Evolutionary conservation across 768 basidiomycete genomes (phyloP).

Genomic region (Suillus discolor): DNA sequence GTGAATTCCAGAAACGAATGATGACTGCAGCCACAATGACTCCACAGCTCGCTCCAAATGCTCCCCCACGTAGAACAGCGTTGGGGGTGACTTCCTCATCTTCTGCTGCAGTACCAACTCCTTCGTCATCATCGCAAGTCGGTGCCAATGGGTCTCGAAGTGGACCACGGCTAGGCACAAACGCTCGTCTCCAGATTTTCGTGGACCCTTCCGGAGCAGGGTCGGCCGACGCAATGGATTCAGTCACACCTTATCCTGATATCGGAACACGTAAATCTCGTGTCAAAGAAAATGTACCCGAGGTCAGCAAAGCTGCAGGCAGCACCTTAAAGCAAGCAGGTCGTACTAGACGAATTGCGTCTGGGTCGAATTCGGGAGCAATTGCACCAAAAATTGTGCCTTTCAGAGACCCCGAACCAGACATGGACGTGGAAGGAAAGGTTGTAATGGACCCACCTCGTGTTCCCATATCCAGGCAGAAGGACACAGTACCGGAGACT

Average conservation of each 20-base stretch:
- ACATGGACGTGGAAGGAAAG: slow-evolving; percentile 28
- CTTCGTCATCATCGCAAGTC: slow-evolving; percentile 20
- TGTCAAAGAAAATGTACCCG: slow-evolving; percentile 77
- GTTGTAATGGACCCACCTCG: slow-evolving; percentile 39
- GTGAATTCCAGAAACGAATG: slow-evolving; percentile 93
- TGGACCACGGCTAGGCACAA: slow-evolving; percentile 44
- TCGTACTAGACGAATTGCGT: slow-evolving; percentile 53
- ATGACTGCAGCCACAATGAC: slow-evolving; percentile 53
- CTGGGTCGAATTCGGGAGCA: slow-evolving; percentile 33
- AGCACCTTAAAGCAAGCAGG: slow-evolving; percentile 68
- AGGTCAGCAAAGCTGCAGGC: slow-evolving; percentile 68
- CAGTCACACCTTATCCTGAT: slow-evolving; percentile 62
- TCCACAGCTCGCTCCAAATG: slow-evolving; percentile 38
- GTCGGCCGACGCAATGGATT: slow-evolving; percentile 44
- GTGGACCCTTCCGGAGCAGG: slow-evolving; percentile 66
- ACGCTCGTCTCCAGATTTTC: slow-evolving; percentile 67
- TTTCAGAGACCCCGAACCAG: slow-evolving; percentile 63
- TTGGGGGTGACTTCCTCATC: slow-evolving; percentile 45
- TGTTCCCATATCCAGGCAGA: slow-evolving; percentile 32
- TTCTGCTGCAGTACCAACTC: slow-evolving; percentile 34
- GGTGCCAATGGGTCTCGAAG: slow-evolving; percentile 34
- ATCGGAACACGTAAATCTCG: slow-evolving; percentile 77
- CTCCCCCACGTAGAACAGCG: slow-evolving; percentile 44
- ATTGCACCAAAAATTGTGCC: slow-evolving; percentile 59
- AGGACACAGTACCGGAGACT: slow-evolving; percentile 34